Percentiles rank a stretch among this genome's conserved stretches.
Evolutionary conservation across 2,329 filamentous ascomycete species (phyloP).

Genomic region (Hortaea sp.): DNA sequence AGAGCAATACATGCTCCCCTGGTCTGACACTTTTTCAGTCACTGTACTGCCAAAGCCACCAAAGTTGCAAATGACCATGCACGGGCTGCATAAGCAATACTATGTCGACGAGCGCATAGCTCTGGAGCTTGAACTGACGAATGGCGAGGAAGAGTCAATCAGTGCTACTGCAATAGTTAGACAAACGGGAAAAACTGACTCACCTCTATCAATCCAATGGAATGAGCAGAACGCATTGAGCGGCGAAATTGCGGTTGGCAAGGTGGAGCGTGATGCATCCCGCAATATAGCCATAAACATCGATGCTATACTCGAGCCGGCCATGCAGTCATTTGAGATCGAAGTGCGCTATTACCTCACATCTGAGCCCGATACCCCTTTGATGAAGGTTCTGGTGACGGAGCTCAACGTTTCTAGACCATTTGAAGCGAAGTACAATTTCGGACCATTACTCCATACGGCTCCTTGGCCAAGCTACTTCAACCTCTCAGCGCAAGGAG

Average conservation of each 20-base stretch:
- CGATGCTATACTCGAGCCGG: slow-evolving; percentile 31
- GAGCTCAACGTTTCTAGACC: slow-evolving; percentile 67
- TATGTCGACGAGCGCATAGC: slow-evolving; percentile 73
- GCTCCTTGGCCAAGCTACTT: slow-evolving; percentile 86
- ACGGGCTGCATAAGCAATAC: slow-evolving; percentile 57
- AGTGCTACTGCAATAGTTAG: slow-evolving; percentile 53
- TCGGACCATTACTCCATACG: slow-evolving; percentile 66
- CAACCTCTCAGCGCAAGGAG: slow-evolving; percentile 30
- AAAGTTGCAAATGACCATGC: slow-evolving; percentile 68
- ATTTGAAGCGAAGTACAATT: slow-evolving; percentile 86
- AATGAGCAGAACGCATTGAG: slow-evolving; percentile 16
- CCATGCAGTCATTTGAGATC: slow-evolving; percentile 59
- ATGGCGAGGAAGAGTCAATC: slow-evolving; percentile 73
- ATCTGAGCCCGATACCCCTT: slow-evolving; percentile 69
- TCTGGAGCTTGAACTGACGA: slow-evolving; percentile 60
- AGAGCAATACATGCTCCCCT: slow-evolving; percentile 15
- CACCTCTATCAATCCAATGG: slow-evolving; percentile 14
- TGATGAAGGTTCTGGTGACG: slow-evolving; percentile 61
- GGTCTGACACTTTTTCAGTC: slow-evolving; percentile 46
- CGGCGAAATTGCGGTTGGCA: slow-evolving; percentile 2
- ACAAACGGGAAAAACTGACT: slow-evolving; percentile 27
- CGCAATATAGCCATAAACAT: slow-evolving; percentile 15
- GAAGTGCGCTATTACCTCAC: slow-evolving; percentile 68
- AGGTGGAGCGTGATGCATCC: slow-evolving; percentile 7
- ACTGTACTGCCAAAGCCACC: slow-evolving; percentile 80